Percentiles rank a stretch among this genome's conserved stretches.
These are phyloP conservation scores for Colletotrichum orchidophilum DNA, from an alignment of 2,329 filamentous ascomycete genomes.

Conservation along the genomic window DNA sequence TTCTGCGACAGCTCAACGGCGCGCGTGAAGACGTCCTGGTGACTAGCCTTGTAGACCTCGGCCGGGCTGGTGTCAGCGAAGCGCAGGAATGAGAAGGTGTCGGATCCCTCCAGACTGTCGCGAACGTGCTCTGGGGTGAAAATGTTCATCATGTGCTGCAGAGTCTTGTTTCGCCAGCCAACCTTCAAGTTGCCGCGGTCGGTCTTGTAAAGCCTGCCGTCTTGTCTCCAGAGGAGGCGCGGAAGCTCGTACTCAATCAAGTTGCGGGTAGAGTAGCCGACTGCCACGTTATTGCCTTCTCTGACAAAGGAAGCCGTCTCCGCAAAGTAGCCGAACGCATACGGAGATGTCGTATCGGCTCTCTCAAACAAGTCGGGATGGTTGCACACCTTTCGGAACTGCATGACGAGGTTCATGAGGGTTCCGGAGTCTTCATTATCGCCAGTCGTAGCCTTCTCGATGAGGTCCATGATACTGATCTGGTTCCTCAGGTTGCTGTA, in stretches of 20 bases:
- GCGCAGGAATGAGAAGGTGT: conserved; percentile 87
- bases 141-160: conserved; percentile 87
- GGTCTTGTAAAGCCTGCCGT: conserved; percentile 78
- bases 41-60: conserved; percentile 77
- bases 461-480: conserved; percentile 98
- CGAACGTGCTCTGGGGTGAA: conserved; percentile 84
- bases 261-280: conserved; percentile 89
- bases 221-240: conserved; percentile 81
- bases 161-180: conserved; percentile 81
- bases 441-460: conserved; percentile 94
- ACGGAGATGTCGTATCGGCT: conserved; percentile 88
- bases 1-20: conserved; percentile 68
- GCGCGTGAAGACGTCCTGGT: conserved; percentile 77
- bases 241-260: conserved; percentile 87
- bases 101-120: conserved; percentile 66
- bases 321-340: conserved; percentile 86
- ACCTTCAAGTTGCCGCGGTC: conserved; percentile 78
- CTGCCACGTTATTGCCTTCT: conserved; percentile 81
- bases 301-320: conserved; percentile 96
- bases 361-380: conserved; percentile 97
- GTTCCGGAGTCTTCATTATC: conserved; percentile 96
- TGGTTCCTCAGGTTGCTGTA: conserved; percentile 94
- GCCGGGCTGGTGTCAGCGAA: conserved; percentile 81
- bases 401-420: conserved; percentile 99
- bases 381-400: conserved; percentile 99